These are phyloP conservation scores for Paraglomus occultum DNA, from an alignment of 192 early-diverging fungal species.

Conservation along the genomic window DNA sequence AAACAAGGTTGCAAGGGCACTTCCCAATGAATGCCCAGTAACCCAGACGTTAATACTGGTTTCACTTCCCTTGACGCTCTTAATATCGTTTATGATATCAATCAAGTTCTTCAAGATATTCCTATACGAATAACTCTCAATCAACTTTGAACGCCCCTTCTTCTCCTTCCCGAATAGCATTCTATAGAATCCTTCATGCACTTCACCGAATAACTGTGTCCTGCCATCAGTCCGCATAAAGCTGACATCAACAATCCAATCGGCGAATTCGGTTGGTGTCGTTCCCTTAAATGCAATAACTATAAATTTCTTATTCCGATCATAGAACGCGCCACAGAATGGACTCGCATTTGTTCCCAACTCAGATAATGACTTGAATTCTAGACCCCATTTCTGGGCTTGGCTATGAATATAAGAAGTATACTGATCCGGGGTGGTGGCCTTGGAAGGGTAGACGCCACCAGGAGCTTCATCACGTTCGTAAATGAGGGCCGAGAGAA, in stretches of 20 bases:
- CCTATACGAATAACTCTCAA: no score
- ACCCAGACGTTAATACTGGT: slow-evolving; percentile 50
- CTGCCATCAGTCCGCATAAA: slow-evolving; percentile 39
- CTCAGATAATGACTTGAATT: slow-evolving; percentile 32
- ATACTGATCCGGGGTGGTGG: no score
- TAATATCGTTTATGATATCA: not conserved
- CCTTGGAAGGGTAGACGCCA: no score
- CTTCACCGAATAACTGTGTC: slow-evolving; percentile 35
- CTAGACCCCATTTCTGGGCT: not conserved
- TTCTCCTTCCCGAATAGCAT: slow-evolving; percentile 26
- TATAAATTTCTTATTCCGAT: slow-evolving; percentile 33
- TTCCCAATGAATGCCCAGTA: slow-evolving; percentile 55
- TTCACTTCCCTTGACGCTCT: not conserved
- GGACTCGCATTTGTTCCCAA: slow-evolving; percentile 32
- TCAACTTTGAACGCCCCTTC: no score
- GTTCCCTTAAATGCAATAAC: slow-evolving; percentile 41
- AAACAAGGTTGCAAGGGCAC: slow-evolving; percentile 42
- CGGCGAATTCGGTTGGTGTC: slow-evolving; percentile 40
- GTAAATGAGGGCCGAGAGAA: not conserved
- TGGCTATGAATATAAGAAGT: slow-evolving; percentile 30
- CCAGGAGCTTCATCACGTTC: slow-evolving; percentile 16
- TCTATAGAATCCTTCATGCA: slow-evolving; percentile 43
- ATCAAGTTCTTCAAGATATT: no score
- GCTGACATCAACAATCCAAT: slow-evolving; percentile 36
- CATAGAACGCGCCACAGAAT: slow-evolving; percentile 44